Conservation (phyloP, 1,139 yeast genomes). For the Candida albicans region DNA sequence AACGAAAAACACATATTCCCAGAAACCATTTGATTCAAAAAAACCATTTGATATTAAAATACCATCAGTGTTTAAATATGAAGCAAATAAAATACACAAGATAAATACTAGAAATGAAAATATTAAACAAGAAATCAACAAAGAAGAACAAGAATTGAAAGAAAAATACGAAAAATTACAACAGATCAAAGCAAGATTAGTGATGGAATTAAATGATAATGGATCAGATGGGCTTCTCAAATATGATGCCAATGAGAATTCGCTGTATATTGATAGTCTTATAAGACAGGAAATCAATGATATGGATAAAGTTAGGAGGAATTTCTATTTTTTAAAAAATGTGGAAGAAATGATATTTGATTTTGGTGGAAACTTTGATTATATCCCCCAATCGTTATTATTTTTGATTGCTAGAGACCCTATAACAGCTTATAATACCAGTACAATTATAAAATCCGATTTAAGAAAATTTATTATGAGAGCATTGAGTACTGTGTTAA, state of each 20-base stretch:
- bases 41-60: constrained; percentile 23
- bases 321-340: constrained; percentile 16
- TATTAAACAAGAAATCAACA: constrained; percentile 18
- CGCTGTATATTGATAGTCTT: constrained; percentile 14
- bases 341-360: constrained; percentile 1
- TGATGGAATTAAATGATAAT: constrained; percentile 30
- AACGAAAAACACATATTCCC: not conserved
- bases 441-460: not conserved
- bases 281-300: constrained; percentile 7
- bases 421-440: not conserved
- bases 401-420: constrained; percentile 7
- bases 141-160: constrained; percentile 16
- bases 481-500: constrained; percentile 4
- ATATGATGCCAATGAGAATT: constrained; percentile 5
- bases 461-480: constrained; percentile 3
- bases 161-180: constrained; percentile 13
- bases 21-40: not conserved
- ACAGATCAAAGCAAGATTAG: constrained; percentile 13
- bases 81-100: constrained; percentile 24
- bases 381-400: constrained; percentile 4
- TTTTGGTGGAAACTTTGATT: constrained; percentile 1
- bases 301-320: constrained; percentile 10
- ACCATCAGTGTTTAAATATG: constrained; percentile 28
- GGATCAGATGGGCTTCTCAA: constrained; percentile 20
- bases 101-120: constrained; percentile 15